These are phyloP conservation scores for Colletotrichum ledebouriae DNA, from an alignment of 2,329 filamentous ascomycete species.

Conservation along the genomic window DNA sequence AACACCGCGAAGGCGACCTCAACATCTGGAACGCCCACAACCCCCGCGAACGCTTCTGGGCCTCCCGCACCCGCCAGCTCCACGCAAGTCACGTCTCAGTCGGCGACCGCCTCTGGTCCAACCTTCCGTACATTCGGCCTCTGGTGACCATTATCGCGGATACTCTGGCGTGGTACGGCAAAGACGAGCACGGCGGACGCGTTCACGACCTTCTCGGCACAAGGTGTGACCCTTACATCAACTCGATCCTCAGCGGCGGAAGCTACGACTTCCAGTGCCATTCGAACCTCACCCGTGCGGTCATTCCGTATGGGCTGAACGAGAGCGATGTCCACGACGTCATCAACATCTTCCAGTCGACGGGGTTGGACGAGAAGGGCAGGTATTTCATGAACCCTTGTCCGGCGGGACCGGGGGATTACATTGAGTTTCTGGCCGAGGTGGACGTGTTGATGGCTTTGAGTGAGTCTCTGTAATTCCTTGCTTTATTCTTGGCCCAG, in stretches of 20 bases:
- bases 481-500: too few species aligned
- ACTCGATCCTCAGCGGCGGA: slow-evolving; percentile 75
- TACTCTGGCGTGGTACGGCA: slow-evolving; percentile 72
- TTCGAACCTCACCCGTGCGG: slow-evolving; percentile 81
- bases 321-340: slow-evolving; percentile 88
- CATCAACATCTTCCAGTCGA: slow-evolving; percentile 88
- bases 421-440: slow-evolving; percentile 85
- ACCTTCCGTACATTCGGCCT: slow-evolving; percentile 81
- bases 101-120: slow-evolving; percentile 82
- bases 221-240: slow-evolving; percentile 88
- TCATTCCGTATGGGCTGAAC: slow-evolving; percentile 75
- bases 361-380: slow-evolving; percentile 78
- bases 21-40: slow-evolving; percentile 86
- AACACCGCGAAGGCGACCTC: slow-evolving; percentile 69
- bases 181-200: slow-evolving; percentile 73
- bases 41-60: slow-evolving; percentile 86
- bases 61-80: slow-evolving; percentile 81
- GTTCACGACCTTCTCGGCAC: slow-evolving; percentile 87
- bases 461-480: slow-evolving; percentile 51
- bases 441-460: slow-evolving; percentile 76
- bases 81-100: slow-evolving; percentile 81
- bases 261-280: slow-evolving; percentile 88
- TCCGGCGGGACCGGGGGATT: slow-evolving; percentile 67
- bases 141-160: slow-evolving; percentile 79
- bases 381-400: slow-evolving; percentile 82